These are phyloP conservation scores for Capsicum chinense DNA, from an alignment of 257 asterid species.

Conservation along the genomic window DNA sequence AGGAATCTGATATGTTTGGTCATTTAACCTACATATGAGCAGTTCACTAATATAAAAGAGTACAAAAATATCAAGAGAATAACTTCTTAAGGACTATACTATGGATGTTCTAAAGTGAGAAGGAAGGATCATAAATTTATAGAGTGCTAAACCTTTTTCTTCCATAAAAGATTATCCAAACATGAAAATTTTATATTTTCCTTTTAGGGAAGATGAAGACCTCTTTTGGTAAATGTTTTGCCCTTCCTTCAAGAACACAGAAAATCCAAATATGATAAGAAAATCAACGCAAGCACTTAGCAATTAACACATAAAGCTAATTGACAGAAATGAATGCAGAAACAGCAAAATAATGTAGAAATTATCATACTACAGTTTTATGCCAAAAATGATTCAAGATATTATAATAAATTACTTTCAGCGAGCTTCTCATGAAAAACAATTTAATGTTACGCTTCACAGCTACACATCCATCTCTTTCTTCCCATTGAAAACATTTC, in stretches of 20 bases:
- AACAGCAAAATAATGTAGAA: background rate
- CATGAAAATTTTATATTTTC: background rate
- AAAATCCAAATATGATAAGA: background rate
- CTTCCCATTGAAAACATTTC: background rate
- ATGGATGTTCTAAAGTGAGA: background rate
- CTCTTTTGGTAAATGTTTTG: background rate
- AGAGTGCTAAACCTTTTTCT: background rate
- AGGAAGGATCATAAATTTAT: constrained; percentile 8
- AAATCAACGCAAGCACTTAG: background rate
- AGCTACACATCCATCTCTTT: background rate
- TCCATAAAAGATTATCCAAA: background rate
- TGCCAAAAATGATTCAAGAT: constrained; percentile 10
- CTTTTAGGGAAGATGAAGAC: background rate
- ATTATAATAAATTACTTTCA: constrained; percentile 17
- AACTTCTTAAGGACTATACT: background rate
- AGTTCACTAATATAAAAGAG: background rate
- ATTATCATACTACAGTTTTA: background rate
- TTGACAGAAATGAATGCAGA: background rate
- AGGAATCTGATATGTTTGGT: background rate
- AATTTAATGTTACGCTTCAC: background rate
- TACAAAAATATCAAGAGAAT: background rate
- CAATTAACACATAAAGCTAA: background rate
- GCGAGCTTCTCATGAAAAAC: constrained; percentile 3
- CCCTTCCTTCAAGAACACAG: background rate
- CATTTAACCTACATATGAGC: background rate